Conservation (phyloP, 108 stramenopile species). For the Skeletonema marinoi region DNA sequence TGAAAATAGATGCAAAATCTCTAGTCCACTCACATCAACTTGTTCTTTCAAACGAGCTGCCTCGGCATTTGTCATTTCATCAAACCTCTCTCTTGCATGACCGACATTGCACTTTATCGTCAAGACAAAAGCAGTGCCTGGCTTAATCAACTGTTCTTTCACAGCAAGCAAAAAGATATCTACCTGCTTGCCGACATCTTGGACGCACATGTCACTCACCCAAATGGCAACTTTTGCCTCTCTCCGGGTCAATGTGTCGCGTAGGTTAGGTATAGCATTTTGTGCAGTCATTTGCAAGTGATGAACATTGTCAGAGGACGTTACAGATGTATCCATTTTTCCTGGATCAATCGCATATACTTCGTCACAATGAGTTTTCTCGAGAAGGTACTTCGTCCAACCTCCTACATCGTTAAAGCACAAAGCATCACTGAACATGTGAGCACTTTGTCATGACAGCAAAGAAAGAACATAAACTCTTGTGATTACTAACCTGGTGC, state of each 20-base stretch:
- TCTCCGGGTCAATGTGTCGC: constrained; percentile 10
- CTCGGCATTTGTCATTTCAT: constrained; percentile 44
- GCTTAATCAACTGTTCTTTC: constrained; percentile 29
- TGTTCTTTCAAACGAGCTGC: constrained; percentile 33
- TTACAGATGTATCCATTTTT: constrained; percentile 36
- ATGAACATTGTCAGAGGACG: constrained; percentile 13
- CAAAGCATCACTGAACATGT: neutral
- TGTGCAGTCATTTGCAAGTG: constrained; percentile 49
- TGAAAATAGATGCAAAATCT: constrained; percentile 57
- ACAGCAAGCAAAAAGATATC: constrained; percentile 51
- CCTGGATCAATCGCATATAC: constrained; percentile 72
- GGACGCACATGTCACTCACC: constrained; percentile 74
- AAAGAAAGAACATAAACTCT: neutral
- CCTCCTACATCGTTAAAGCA: constrained; percentile 11
- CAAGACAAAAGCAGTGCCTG: constrained; percentile 51
- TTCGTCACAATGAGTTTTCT: constrained; percentile 32
- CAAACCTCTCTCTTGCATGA: constrained; percentile 55
- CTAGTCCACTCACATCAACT: constrained; percentile 22
- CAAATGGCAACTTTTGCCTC: constrained; percentile 37
- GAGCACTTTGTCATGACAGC: neutral
- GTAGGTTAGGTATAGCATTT: constrained; percentile 34
- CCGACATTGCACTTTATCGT: constrained; percentile 69
- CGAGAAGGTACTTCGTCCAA: constrained; percentile 68
- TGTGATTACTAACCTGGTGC: constrained; percentile 49
- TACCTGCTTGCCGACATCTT: constrained; percentile 50